Percentiles rank a stretch among this genome's conserved stretches.
Evolutionary conservation across 331 rosid species (phyloP).

Genomic region (Arachis monticola): DNA sequence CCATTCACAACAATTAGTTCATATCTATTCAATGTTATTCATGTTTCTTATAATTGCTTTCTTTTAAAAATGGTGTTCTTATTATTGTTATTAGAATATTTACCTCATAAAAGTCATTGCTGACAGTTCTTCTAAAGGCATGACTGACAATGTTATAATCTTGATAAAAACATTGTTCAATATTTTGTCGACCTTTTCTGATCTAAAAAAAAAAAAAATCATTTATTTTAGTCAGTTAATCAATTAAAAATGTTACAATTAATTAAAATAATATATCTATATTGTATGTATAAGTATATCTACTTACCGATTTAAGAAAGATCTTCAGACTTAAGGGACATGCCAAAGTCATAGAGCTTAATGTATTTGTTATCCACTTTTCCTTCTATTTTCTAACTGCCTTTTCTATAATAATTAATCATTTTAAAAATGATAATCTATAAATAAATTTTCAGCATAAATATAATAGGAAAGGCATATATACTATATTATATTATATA

Average conservation of each 20-base stretch:
- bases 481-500: too few species aligned
- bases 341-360: constrained; percentile 29
- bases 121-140: neutral
- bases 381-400: constrained; percentile 15
- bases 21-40: too few species aligned
- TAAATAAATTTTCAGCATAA: too few species aligned
- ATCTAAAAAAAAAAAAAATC: constrained; percentile 17
- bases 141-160: constrained; percentile 30
- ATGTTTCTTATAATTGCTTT: too few species aligned
- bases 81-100: too few species aligned
- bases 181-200: constrained; percentile 18
- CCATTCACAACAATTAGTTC: too few species aligned
- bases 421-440: neutral
- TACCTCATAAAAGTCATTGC: constrained; percentile 39
- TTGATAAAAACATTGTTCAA: constrained; percentile 27
- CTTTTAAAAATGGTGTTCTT: too few species aligned
- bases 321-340: constrained; percentile 27
- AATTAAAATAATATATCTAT: neutral
- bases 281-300: neutral
- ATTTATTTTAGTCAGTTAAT: neutral
- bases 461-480: too few species aligned
- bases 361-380: constrained; percentile 28
- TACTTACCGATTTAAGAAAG: constrained; percentile 39
- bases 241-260: neutral
- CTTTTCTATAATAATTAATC: constrained; percentile 2